Conservation (phyloP, 129 eudicot species). For the Solidago caesia region DNA sequence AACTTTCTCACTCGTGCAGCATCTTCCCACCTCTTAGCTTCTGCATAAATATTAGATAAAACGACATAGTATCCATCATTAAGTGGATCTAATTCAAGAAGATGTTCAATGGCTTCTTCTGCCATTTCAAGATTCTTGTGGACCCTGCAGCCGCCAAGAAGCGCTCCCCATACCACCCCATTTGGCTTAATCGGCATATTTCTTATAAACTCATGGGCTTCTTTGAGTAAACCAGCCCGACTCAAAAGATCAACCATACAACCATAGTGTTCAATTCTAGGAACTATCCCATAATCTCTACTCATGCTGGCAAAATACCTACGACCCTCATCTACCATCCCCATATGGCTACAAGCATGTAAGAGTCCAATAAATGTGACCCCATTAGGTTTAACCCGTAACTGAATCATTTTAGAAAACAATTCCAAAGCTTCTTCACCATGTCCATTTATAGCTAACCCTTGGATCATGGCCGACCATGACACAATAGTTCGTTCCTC, state of each 20-base stretch:
- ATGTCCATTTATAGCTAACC: constrained; percentile 46
- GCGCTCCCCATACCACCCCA: constrained; percentile 54
- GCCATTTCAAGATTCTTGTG: constrained; percentile 52
- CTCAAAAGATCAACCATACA: constrained; percentile 58
- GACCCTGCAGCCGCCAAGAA: constrained; percentile 52
- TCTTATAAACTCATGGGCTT: constrained; percentile 41
- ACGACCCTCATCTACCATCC: constrained; percentile 42
- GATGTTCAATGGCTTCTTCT: constrained; percentile 53
- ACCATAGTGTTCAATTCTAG: constrained; percentile 46
- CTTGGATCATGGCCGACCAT: constrained; percentile 57
- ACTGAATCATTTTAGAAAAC: constrained; percentile 38
- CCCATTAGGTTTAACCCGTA: constrained; percentile 38
- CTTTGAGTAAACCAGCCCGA: constrained; percentile 43
- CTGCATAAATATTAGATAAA: constrained; percentile 44
- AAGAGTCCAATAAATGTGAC: constrained; percentile 52
- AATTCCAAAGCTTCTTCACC: constrained; percentile 44
- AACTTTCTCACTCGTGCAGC: constrained; percentile 42
- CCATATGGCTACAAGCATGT: constrained; percentile 61
- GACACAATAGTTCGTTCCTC: constrained; percentile 36
- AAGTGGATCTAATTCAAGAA: constrained; percentile 39
- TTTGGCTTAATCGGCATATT: constrained; percentile 42
- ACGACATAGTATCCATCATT: constrained; percentile 47
- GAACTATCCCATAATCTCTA: constrained; percentile 37
- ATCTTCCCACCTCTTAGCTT: constrained; percentile 47
- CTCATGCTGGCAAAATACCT: constrained; percentile 36